Base-by-base conservation (phyloP, 2,329 filamentous ascomycete species). In the Xylariaceae sp. region DNA sequence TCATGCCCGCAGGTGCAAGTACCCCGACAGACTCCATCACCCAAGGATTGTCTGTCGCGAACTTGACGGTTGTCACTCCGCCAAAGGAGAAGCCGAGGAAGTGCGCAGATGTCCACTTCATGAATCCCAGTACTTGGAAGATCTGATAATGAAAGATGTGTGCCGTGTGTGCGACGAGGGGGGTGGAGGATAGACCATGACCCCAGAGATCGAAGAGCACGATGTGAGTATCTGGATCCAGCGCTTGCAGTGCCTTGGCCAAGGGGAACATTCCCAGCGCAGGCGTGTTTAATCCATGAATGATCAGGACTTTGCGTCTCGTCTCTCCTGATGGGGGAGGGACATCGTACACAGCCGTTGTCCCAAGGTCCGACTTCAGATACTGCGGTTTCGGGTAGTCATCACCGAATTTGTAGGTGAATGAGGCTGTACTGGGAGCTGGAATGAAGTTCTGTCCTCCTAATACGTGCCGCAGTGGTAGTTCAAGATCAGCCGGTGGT, bases 211-310 rank as follows among this genome's bases (percentile, higher is more conserved):
- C 53, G 17, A 44, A 50, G 12, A 53, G 35, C 1, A 44, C 45
- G 39, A 55, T 18, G 14, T 53, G 53, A 3, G 53, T 43, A 10
- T 46, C 35, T 2, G 44, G 19, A n/a, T 52, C 49, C 1, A 40
- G 27, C 6, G 36, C 19, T 14, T 49, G 49, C 11, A 54, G 42
- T 33, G 39, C 15, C 19, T 33, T 43, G 2, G 50, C 53, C 5
- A 55, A 50, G 1, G 47, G 47, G 19, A 38, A 32, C 5, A 55
- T 43, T 3, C 53, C 53, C 0, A 55, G 50, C 9, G 53, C 50
- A 5, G 53, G 53, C 17, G 53, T 55, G 39, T 48, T 48, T 3
- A 53, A 22, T 14, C 53, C 53, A 45, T 55, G 53, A n/a, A 55
- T 18, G 27, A 55, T 40, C 31, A 55, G 14, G 1, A 55, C 50